A percentile compares a stretch with the other conserved stretches of the same genome.
Conservation (phyloP, 495 filamentous ascomycete species). For the Stereocaulon alpinum region DNA sequence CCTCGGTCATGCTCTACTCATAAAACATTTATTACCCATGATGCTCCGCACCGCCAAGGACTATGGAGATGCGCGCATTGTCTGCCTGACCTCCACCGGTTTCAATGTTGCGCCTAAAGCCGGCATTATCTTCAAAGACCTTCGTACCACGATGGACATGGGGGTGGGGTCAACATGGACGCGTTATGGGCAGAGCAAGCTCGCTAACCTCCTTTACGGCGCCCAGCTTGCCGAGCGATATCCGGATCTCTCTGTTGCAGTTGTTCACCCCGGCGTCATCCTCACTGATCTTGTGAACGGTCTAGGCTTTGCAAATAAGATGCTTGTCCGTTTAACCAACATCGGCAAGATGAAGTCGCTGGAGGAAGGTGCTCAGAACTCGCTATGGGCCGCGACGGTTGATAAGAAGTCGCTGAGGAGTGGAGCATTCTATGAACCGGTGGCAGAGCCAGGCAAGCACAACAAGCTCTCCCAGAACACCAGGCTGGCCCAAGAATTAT, state of each 20-base stretch:
- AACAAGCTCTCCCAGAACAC: conserved; percentile 25
- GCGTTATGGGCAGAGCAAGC: conserved; percentile 39
- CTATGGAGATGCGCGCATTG: conserved; percentile 30
- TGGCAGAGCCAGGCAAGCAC: conserved; percentile 25
- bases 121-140: conserved; percentile 32
- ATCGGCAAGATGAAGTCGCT: conserved; percentile 24
- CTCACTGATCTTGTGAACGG: conserved; percentile 28
- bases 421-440: conserved; percentile 30
- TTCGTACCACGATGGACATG: not conserved
- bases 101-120: conserved; percentile 28
- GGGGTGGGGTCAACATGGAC: conserved; percentile 10
- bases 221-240: conserved; percentile 17
- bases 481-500: conserved; percentile 24
- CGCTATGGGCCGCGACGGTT: conserved; percentile 33
- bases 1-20: conserved; percentile 33
- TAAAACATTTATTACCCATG: conserved; percentile 31
- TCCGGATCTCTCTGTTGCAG: conserved; percentile 31
- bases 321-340: conserved; percentile 21
- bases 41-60: conserved; percentile 27
- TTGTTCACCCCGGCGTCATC: conserved; percentile 37
- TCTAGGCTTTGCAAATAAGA: conserved; percentile 17
- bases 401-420: conserved; percentile 31
- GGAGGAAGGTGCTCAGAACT: conserved; percentile 32
- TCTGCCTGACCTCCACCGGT: conserved; percentile 31
- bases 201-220: conserved; percentile 33